Evolutionary conservation across 179 eudicot genomes (phyloP).

Genomic region (Silene noctiflora): DNA sequence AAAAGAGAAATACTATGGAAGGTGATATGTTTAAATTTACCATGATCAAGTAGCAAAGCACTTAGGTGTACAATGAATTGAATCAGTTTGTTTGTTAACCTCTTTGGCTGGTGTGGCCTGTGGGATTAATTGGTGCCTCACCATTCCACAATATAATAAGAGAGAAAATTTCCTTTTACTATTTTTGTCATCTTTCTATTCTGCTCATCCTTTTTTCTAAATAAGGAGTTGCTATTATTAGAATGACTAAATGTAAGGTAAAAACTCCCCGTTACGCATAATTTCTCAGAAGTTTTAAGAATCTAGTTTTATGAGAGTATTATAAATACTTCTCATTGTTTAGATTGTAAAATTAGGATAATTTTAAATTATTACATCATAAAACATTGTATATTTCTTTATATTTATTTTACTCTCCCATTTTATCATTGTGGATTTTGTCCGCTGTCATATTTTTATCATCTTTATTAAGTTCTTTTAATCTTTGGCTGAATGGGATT

Average conservation of each 20-base stretch:
- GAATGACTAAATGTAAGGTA: background rate
- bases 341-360: background rate
- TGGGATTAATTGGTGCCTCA: conserved; percentile 4
- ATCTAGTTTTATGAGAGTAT: background rate
- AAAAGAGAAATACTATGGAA: background rate
- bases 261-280: background rate
- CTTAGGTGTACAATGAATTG: background rate
- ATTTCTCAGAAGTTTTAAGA: background rate
- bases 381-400: background rate
- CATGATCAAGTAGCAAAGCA: background rate
- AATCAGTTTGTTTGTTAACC: background rate
- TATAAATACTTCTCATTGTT: background rate
- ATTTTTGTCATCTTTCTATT: background rate
- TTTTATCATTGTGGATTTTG: conserved; percentile 5
- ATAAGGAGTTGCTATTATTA: background rate
- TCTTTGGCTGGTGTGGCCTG: background rate
- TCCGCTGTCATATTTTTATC: conserved; percentile 11
- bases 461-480: conserved; percentile 16
- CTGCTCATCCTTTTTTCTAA: background rate
- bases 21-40: background rate
- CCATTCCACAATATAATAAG: background rate
- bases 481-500: conserved; percentile 10
- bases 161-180: background rate
- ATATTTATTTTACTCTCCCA: background rate
- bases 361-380: background rate